A percentile compares a stretch with the other conserved stretches of the same genome.
Evolutionary conservation across 106 monocot species (phyloP).

Genomic region (Chionographis japonica): DNA sequence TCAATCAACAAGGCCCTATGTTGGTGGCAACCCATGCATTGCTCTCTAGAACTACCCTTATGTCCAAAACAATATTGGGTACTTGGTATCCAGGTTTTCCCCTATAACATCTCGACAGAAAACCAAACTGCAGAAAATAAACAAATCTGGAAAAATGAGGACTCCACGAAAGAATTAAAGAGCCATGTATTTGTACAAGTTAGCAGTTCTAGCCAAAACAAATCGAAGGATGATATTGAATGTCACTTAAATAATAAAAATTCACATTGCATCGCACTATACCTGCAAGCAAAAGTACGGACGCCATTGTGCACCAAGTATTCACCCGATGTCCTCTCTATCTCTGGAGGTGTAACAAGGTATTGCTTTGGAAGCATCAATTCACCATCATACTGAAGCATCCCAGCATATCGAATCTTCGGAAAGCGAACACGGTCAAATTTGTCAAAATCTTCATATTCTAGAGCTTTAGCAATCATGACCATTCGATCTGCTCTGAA

Average conservation of each 20-base stretch:
- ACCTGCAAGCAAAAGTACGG: slow-evolving; percentile 96
- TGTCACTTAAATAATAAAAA: not conserved
- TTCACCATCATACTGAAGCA: slow-evolving; percentile 99
- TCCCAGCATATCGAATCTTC: slow-evolving; percentile 90
- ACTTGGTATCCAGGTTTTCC: no score
- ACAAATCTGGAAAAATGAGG: no score
- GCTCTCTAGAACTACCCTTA: not conserved
- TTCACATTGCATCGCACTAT: slow-evolving; percentile 2
- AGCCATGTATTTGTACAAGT: no score
- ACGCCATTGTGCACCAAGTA: slow-evolving; percentile 91
- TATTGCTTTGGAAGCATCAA: slow-evolving; percentile 77
- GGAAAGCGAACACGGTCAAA: slow-evolving; percentile 86
- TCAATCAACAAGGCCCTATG: no score
- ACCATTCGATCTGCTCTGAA: slow-evolving; percentile 97
- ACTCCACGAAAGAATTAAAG: no score
- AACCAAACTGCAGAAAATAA: no score
- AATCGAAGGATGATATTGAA: not conserved
- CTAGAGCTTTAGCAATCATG: slow-evolving; percentile 92
- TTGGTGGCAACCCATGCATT: no score
- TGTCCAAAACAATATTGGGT: not conserved
- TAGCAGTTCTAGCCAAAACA: no score
- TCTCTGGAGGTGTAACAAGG: slow-evolving; percentile 92
- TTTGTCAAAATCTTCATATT: slow-evolving; percentile 91
- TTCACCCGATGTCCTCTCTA: slow-evolving; percentile 96
- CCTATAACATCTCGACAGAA: no score